These are phyloP conservation scores for Neofusicoccum kwambonambiense DNA, from an alignment of 2,329 filamentous ascomycete species.

Conservation along the genomic window DNA sequence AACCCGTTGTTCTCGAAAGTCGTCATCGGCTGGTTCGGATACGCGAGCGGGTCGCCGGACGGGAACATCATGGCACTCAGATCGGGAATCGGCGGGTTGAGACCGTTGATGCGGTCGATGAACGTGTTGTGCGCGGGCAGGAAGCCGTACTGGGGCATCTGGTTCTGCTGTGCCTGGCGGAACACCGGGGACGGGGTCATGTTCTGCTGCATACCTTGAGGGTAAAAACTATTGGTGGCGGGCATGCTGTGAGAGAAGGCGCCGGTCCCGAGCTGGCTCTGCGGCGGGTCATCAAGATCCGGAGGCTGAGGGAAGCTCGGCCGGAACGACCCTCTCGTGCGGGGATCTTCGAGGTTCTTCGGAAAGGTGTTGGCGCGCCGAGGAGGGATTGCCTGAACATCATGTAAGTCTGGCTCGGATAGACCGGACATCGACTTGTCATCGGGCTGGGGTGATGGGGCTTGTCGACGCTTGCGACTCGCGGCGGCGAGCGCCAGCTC, in stretches of 20 bases:
- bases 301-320: constrained; percentile 26
- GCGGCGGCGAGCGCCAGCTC: constrained; percentile 24
- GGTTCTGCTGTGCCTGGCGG: not conserved
- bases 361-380: constrained; percentile 39
- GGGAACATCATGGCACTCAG: constrained; percentile 80
- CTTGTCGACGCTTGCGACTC: constrained; percentile 39
- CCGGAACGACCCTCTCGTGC: constrained; percentile 29
- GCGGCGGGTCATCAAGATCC: constrained; percentile 19
- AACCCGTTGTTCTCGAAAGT: constrained; percentile 46
- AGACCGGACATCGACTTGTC: constrained; percentile 12
- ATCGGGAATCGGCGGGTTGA: constrained; percentile 59
- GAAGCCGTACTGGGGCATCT: not conserved
- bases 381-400: constrained; percentile 5
- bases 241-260: constrained; percentile 9
- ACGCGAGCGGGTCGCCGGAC: constrained; percentile 73
- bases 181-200: constrained; percentile 9
- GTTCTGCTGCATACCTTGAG: not conserved
- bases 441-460: constrained; percentile 30
- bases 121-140: constrained; percentile 32
- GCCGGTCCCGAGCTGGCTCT: not conserved
- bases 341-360: constrained; percentile 21
- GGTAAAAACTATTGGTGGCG: constrained; percentile 2
- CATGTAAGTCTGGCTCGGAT: constrained; percentile 16
- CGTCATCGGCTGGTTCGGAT: constrained; percentile 73
- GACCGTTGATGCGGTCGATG: constrained; percentile 27